Evolutionary conservation across 805 yeast genomes (phyloP), one percentile per base, ranked within the genome.

Genomic region (Metschnikowia dekortorum): DNA sequence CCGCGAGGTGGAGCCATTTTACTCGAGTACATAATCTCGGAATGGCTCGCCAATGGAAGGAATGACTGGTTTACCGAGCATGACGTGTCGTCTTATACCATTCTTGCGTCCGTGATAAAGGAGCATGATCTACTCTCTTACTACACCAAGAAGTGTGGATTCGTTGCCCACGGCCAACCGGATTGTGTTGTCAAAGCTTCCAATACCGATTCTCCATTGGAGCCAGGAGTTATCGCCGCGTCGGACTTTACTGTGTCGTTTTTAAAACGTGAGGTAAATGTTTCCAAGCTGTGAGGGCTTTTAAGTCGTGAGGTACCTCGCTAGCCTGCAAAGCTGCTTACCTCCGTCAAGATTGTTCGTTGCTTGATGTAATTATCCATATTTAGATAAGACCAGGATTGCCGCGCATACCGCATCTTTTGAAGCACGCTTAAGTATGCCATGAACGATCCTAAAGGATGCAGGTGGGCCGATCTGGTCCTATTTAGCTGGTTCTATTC

Each of bases 101-200:
- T 71, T 6, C 59, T 61, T 51, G 78, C 78, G 0, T 69, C 68
- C 31, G 80, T 75, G 22, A 74, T 82, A 26, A 67, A 66, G 11
- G 80, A 79, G 49, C 87, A 82, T 62, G 57, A 71, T 6, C 61
- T 82, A 43, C 75, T 68, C 2, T 67, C 61, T 2, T 81, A 73
- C 60, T 82, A 82, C 55, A 58, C 61, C 4, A 51, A 59, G 1
- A 64, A 65, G 26, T 71, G 78, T 49, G 73, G 75, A 0, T 82
- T 76, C 51, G 44, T 10, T 1, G 59, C 56, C 31, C 55, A 66
- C 0, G 61, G 51, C 2, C 59, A 61, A 11, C 55, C 61, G 4
- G 70, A 60, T 14, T 36, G 46, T 7, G 32, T 43, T 28, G 46
- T 59, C 6, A 28, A 43, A 29, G 48, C 30, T 52, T 14, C 44